A percentile compares a stretch with the other conserved stretches of the same genome.
Evolutionary conservation across 768 basidiomycete species (phyloP).

Genomic region (Phanerodontia chrysosporium): DNA sequence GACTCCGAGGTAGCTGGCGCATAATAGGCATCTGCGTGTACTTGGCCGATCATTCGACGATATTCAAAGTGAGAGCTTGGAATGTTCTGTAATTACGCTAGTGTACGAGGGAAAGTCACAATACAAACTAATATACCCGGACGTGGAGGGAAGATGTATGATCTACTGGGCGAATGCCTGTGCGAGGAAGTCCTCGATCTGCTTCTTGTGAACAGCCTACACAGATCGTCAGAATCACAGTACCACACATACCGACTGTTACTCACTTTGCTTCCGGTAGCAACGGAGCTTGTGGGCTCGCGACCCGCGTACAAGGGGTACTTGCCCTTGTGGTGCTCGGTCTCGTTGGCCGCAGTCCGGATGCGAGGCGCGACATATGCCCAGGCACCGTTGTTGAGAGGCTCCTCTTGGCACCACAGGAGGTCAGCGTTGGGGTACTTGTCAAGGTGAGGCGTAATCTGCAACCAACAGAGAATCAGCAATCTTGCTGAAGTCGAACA

Average conservation of each 20-base stretch:
- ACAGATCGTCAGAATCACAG: constrained; percentile 17
- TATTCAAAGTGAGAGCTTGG: not conserved
- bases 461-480: constrained; percentile 11
- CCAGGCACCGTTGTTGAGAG: constrained; percentile 97
- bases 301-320: constrained; percentile 91
- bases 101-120: not conserved
- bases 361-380: constrained; percentile 92
- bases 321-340: constrained; percentile 86
- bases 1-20: too few species aligned
- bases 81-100: not conserved
- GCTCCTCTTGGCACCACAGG: constrained; percentile 90
- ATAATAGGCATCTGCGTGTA: too few species aligned
- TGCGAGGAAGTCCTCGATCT: constrained; percentile 72
- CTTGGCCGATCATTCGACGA: not conserved
- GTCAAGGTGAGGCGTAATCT: constrained; percentile 93
- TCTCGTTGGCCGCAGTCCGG: constrained; percentile 88
- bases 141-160: not conserved
- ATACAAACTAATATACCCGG: not conserved
- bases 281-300: constrained; percentile 86
- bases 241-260: not conserved
- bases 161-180: constrained; percentile 45
- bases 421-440: constrained; percentile 93
- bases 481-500: not conserved
- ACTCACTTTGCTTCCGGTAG: constrained; percentile 84
- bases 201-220: constrained; percentile 83